phyloP scores from a whole-genome alignment of 2,329 filamentous ascomycete species.

The Venturia nashicola region DNA sequence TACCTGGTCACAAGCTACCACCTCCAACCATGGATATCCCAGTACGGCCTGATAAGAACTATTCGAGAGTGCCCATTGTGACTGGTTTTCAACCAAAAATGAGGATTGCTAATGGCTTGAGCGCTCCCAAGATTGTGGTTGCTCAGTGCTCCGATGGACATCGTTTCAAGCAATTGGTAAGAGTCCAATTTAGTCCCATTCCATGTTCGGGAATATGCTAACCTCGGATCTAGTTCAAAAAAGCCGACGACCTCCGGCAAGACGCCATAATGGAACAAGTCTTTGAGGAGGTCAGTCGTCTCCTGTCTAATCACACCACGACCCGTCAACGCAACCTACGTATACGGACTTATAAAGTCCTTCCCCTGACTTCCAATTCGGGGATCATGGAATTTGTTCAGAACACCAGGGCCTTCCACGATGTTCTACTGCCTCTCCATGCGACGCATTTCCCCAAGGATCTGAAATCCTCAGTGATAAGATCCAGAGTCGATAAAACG shows the following conservation, averaged over 20 bases:
- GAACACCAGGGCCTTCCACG: constrained; percentile 82
- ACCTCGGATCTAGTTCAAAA: constrained; percentile 53
- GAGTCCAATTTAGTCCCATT: constrained; percentile 14
- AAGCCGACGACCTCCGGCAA: constrained; percentile 89
- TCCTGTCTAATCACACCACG: constrained; percentile 72
- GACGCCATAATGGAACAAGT: constrained; percentile 99
- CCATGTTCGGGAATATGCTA: constrained; percentile 10
- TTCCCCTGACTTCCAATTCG: constrained; percentile 72
- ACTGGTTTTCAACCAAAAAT: constrained; percentile 61
- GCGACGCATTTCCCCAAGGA: constrained; percentile 77
- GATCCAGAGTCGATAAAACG: constrained; percentile 65
- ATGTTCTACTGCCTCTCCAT: constrained; percentile 86
- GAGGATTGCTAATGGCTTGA: constrained; percentile 78
- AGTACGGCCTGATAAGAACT: constrained; percentile 60
- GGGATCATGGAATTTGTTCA: constrained; percentile 96
- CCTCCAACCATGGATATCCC: constrained; percentile 82
- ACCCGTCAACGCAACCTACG: constrained; percentile 81
- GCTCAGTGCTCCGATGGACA: constrained; percentile 65
- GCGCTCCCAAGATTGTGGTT: constrained; percentile 86
- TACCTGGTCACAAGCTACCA: constrained; percentile 59
- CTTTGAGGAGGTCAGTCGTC: constrained; percentile 85
- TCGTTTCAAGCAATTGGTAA: constrained; percentile 71
- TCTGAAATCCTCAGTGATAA: constrained; percentile 60
- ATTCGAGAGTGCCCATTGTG: constrained; percentile 65
- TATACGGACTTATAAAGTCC: constrained; percentile 93